phyloP scores from a whole-genome alignment of 2,329 filamentous ascomycete genomes.

The Teratosphaeria viscida region DNA sequence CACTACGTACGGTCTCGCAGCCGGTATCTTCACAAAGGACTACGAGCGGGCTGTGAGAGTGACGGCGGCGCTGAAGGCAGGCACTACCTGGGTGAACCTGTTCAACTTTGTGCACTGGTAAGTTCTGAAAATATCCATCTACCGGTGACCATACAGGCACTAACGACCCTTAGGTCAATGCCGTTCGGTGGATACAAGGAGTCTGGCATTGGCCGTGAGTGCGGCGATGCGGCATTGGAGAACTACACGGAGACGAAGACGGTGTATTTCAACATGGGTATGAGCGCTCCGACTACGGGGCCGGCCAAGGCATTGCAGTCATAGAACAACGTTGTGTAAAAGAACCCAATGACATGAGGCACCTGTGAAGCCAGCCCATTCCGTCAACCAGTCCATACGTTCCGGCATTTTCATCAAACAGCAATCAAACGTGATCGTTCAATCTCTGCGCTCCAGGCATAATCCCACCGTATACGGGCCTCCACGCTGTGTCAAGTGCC shows the following conservation, averaged over 20 bases:
- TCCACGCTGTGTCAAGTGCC: no score
- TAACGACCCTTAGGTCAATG: conserved; percentile 14
- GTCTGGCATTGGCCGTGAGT: conserved; percentile 41
- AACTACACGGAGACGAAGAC: conserved; percentile 21
- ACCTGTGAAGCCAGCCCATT: no score
- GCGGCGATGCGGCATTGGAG: conserved; percentile 23
- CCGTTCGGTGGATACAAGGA: conserved; percentile 45
- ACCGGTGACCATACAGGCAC: not conserved
- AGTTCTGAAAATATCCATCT: conserved; percentile 1
- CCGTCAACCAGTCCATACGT: no score
- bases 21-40: conserved; percentile 62
- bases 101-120: conserved; percentile 14
- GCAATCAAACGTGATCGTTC: no score
- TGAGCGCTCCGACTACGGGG: not conserved
- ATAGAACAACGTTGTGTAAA: not conserved
- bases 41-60: conserved; percentile 36
- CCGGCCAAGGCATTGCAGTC: not conserved
- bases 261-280: conserved; percentile 28
- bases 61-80: conserved; percentile 44
- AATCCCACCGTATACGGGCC: no score
- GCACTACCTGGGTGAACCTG: conserved; percentile 42
- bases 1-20: conserved; percentile 62
- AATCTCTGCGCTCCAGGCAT: no score
- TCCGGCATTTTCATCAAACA: no score
- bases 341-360: no score